Base-by-base conservation (phyloP, 148 eudicot genomes). In the Cornus controversa region DNA sequence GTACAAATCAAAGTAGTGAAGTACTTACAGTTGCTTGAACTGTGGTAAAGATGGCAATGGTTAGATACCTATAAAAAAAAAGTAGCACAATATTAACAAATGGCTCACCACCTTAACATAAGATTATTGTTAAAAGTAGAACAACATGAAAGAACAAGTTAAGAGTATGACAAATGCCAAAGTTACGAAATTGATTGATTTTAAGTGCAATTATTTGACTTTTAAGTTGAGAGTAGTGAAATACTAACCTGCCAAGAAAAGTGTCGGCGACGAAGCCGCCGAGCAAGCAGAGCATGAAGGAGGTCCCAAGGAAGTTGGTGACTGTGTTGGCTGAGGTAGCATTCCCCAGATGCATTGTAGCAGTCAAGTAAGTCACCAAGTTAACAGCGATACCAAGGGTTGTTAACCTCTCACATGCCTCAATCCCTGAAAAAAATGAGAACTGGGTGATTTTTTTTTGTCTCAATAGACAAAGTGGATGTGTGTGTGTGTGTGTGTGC, bases 241-340 rank as follows among this genome's bases (percentile, higher is more conserved):
- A 58, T 2, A 4, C 22, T n/a, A 23, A 94, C 97, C 98, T 83
- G 82, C 98, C 98, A 28, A 95, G 86, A 36, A 80, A 95, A 34
- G 93, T 90, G 73, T 95, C 98, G 14, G 98, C 97, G 26, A 93
- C 34, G 66, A 95, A 95, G 42, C 98, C 98, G 16, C 98, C 98
- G 27, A 95, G 88, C 66, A 95, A 84, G 75, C 91, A 90, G 26
- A 95, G 89, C 94, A 95, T 89, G 83, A 93, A 95, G 37, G 98
- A 95, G 37, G 98, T 94, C 16, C 98, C 98, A 26, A 94, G 80
- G 84, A 94, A 94, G 64, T 94, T 94, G 50, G 98, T 95, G 62
- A 93, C 97, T 0, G 89, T 87, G 77, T 95, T 95, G 60, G 98
- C 98, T 0, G 98, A 85, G 58, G 53, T 77, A 9, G 97, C 96